Evolutionary conservation across 805 yeast species (phyloP).

Genomic region (Candida verbasci): DNA sequence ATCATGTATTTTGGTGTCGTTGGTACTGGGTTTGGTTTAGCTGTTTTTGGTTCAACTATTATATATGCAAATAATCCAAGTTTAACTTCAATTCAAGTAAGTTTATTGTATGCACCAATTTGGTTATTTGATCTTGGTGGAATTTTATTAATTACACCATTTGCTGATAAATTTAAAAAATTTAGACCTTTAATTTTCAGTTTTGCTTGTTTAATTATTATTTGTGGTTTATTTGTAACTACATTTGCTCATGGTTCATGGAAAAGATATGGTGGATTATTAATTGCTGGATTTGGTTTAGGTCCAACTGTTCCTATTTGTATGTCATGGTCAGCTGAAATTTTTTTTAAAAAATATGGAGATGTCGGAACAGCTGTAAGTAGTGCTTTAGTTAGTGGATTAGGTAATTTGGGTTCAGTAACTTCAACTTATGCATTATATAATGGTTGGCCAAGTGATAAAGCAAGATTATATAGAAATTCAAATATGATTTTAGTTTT

Average conservation of each 20-base stretch:
- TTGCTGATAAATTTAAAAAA: constrained; percentile 65
- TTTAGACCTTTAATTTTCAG: constrained; percentile 62
- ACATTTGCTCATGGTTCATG: constrained; percentile 72
- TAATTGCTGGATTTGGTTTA: constrained; percentile 80
- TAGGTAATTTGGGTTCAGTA: constrained; percentile 85
- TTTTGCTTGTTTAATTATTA: constrained; percentile 60
- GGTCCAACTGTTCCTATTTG: constrained; percentile 90
- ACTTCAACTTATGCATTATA: constrained; percentile 82
- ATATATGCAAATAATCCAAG: constrained; percentile 60
- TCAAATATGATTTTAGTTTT: constrained; percentile 82
- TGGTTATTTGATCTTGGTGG: constrained; percentile 84
- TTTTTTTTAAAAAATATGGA: constrained; percentile 66
- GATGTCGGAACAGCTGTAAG: constrained; percentile 83
- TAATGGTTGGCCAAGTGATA: constrained; percentile 83
- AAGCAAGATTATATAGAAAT: constrained; percentile 52
- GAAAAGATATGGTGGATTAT: constrained; percentile 75
- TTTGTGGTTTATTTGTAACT: constrained; percentile 68
- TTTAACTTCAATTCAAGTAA: constrained; percentile 62
- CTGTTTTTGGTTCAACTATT: constrained; percentile 79
- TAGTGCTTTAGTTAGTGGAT: constrained; percentile 78
- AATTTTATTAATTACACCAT: constrained; percentile 69
- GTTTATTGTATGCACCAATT: constrained; percentile 80
- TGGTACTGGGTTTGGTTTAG: constrained; percentile 85
- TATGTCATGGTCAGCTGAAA: constrained; percentile 81
- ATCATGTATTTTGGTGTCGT: constrained; percentile 92